Percentiles rank a stretch among this genome's conserved stretches.
Evolutionary conservation across 2,329 filamentous ascomycete species (phyloP).

Genomic region (Clonostachys chloroleuca): DNA sequence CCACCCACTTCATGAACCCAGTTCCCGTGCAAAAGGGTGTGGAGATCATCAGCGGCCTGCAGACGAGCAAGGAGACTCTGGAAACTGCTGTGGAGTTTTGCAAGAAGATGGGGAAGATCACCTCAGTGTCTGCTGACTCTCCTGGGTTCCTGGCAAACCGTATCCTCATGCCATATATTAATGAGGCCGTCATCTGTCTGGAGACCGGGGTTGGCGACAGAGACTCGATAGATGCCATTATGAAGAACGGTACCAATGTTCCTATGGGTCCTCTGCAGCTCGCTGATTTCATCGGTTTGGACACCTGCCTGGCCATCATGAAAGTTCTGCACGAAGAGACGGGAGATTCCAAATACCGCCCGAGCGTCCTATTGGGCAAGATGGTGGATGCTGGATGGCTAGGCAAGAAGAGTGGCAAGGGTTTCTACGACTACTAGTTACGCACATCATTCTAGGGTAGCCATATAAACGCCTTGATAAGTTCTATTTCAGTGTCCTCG

Average conservation of each 20-base stretch:
- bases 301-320: slow-evolving; percentile 97
- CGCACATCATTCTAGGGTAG: not conserved
- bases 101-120: slow-evolving; percentile 87
- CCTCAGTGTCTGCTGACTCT: slow-evolving; percentile 81
- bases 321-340: slow-evolving; percentile 88
- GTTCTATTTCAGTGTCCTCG: too few relatives aligned
- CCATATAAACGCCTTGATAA: too few relatives aligned
- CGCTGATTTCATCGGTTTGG: slow-evolving; percentile 95
- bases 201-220: slow-evolving; percentile 87
- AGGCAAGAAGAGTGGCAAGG: slow-evolving; percentile 95
- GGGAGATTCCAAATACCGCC: slow-evolving; percentile 92
- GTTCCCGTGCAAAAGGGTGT: slow-evolving; percentile 96
- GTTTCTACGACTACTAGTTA: slow-evolving; percentile 81
- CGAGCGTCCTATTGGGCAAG: slow-evolving; percentile 79
- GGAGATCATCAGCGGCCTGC: slow-evolving; percentile 92
- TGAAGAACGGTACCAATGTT: slow-evolving; percentile 99
- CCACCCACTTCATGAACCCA: slow-evolving; percentile 99
- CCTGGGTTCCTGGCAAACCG: slow-evolving; percentile 95
- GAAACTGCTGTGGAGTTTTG: slow-evolving; percentile 82
- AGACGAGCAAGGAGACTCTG: slow-evolving; percentile 80
- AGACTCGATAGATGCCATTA: slow-evolving; percentile 93
- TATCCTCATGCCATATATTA: slow-evolving; percentile 99
- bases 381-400: slow-evolving; percentile 99
- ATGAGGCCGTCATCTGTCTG: slow-evolving; percentile 93
- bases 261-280: slow-evolving; percentile 94